Evolutionary conservation across 2,329 filamentous ascomycete species (phyloP).

Genomic region (Trichoderma citrinoviride): DNA sequence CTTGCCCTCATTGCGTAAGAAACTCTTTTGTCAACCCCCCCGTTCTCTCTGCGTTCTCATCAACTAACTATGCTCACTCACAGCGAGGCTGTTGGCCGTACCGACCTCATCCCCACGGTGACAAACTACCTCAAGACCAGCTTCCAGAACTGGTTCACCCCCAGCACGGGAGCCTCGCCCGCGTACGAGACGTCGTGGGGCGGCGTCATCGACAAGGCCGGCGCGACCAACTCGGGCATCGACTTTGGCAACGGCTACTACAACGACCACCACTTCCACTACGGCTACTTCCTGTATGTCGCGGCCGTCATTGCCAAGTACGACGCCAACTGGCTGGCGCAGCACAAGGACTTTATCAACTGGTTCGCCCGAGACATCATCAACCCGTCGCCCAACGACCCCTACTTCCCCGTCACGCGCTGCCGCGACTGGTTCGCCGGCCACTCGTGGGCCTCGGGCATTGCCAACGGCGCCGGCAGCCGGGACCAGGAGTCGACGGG

Average conservation of each 20-base stretch:
- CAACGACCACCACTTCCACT: constrained; percentile 35
- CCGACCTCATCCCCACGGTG: constrained; percentile 25
- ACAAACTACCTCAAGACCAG: constrained; percentile 26
- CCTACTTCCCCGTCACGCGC: constrained; percentile 30
- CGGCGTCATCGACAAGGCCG: constrained; percentile 28
- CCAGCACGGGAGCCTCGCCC: constrained; percentile 22
- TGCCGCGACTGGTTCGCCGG: constrained; percentile 31
- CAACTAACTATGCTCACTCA: constrained; percentile 6
- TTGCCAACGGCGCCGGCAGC: constrained; percentile 30
- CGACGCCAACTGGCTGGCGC: constrained; percentile 27
- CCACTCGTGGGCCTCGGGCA: constrained; percentile 32
- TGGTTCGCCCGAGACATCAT: constrained; percentile 29
- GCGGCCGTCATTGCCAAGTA: constrained; percentile 31
- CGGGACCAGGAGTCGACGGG: constrained; percentile 30
- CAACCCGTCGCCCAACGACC: constrained; percentile 30
- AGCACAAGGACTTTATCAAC: constrained; percentile 30
- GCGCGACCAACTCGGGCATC: constrained; percentile 24
- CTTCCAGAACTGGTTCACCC: constrained; percentile 28
- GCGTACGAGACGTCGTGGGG: constrained; percentile 30
- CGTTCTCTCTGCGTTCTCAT: too few species aligned
- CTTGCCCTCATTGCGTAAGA: constrained; percentile 30
- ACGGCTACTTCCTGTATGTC: constrained; percentile 29
- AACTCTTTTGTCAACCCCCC: neutral
- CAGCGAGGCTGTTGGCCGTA: constrained; percentile 27
- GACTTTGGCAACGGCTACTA: constrained; percentile 33